Evolutionary conservation across 192 early-diverging fungal species (phyloP).

Genomic region (Coemansia sp.): DNA sequence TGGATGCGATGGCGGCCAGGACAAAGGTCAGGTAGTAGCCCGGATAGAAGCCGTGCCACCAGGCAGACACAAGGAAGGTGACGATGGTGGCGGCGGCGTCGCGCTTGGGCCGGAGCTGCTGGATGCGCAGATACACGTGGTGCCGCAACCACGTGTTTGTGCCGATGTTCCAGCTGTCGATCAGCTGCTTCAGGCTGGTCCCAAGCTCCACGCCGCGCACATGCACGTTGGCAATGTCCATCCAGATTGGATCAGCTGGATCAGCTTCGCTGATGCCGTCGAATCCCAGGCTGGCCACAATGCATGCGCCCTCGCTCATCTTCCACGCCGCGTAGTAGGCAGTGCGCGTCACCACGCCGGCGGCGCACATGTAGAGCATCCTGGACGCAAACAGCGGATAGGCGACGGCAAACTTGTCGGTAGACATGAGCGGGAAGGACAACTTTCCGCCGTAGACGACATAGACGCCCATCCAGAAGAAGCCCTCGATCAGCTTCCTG

Average conservation of each 20-base stretch:
- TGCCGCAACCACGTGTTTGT: constrained; percentile 86
- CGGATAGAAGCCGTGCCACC: constrained; percentile 96
- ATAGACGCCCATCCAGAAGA: constrained; percentile 48
- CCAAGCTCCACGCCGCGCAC: constrained; percentile 74
- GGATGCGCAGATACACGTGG: constrained; percentile 79
- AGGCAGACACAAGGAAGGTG: constrained; percentile 81
- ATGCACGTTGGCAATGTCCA: constrained; percentile 76
- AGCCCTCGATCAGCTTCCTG: constrained; percentile 23
- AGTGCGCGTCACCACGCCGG: constrained; percentile 30
- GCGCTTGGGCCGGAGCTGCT: constrained; percentile 9
- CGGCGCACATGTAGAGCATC: constrained; percentile 22
- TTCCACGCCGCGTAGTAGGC: constrained; percentile 91
- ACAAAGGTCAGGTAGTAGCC: constrained; percentile 81
- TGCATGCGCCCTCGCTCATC: constrained; percentile 82
- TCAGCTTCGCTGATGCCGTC: constrained; percentile 56
- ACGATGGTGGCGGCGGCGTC: constrained; percentile 63
- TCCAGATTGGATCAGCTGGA: constrained; percentile 58
- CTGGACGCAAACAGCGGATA: constrained; percentile 10
- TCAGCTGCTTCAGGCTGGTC: constrained; percentile 68
- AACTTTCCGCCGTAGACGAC: constrained; percentile 19
- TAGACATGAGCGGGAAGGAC: constrained; percentile 20
- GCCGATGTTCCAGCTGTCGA: constrained; percentile 89
- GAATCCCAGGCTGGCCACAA: constrained; percentile 80
- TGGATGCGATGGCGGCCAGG: constrained; percentile 59
- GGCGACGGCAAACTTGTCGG: constrained; percentile 13